Base-by-base conservation (phyloP, 257 asterid genomes). In the Nicotiana benthamiana region DNA sequence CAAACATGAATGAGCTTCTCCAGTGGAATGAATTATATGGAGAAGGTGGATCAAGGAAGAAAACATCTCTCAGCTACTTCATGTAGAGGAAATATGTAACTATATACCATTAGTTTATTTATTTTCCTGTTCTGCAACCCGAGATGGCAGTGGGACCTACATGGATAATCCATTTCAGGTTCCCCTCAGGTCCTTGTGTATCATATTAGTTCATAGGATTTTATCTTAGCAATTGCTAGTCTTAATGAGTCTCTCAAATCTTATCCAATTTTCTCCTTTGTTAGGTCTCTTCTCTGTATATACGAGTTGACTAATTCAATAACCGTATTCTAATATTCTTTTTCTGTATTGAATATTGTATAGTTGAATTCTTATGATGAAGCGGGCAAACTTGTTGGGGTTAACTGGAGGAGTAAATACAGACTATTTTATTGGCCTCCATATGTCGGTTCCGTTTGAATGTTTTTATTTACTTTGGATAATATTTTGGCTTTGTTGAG, bases 1-100 rank as follows among this genome's bases (percentile, higher is more conserved):
- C 81, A 43, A 91, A 89, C 87, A 92, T 92, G 97, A 90, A 82
- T n/a, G 91, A 90, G 89, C 93, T 92, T 46, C 84, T 87, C 22
- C 92, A 89, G 82, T 92, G 97, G 97, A 92, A 92, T 66, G 97
- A 91, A 48, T 87, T 90, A 1, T 92, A 91, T 24, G 97, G 96
- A 63, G 97, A 92, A 81, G 97, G 97, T 4, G 97, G 96, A 59
- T 91, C 97, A n/a, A 89, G 96, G 74, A 90, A 89, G 90, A 92
- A 87, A 87, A 79, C 43, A 65, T 87, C 96, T 26, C 92, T 90
- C 46, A 92, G 93, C 89, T 91, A 92, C 89, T 92, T 89, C 86
- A 88, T 88, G 90, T 92, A 90, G 83, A 78, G 52, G 80, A 40
- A 60, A 62, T 27, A 64, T 63, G 72, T 5, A 43, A 75, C 28